Evolutionary conservation across 2,329 filamentous ascomycete species (phyloP), one percentile per base, ranked within the genome.

Genomic region (Colletotrichum sp.): DNA sequence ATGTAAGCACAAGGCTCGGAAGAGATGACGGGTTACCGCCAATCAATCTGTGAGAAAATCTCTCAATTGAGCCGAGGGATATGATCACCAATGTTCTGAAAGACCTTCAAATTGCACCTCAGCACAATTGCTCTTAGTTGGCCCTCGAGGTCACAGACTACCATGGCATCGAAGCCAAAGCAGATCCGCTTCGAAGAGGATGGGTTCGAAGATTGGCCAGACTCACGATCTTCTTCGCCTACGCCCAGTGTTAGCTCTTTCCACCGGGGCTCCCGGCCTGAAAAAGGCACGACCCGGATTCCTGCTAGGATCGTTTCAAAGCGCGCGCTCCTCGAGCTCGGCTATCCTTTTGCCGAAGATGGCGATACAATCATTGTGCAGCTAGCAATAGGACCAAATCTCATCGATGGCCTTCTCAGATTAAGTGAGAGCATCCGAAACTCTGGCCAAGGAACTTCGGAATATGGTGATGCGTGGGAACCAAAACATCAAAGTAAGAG

Each of bases 271-370:
- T 57, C 69, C 6, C 61, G 61, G 78, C 94, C 94, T 7, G 94
- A 94, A 86, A 96, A 94, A 83, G 96, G 96, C 80, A 98, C 96
- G 89, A 98, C 96, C 19, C 92, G 94, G 79, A 95, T 98, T 83
- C 96, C 96, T 1, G 92, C 92, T 75, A 91, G 93, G 71, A 88
- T 98, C 75, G 95, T 98, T 16, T 94, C 94, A 78, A 94, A 94
- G 82, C 90, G 93, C 75, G 96, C 95, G 3, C 90, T 98, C 44
- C 93, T 94, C 77, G 95, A 98, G 78, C 88, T 98, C 9, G 94
- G 94, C 11, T 98, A 98, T 84, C 94, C 95, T 0, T 98, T 93
- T 80, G 90, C 94, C 74, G 94, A 98, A 86, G 95, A 98, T 89
- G 95, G 94, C 48, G 93, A 94, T 78, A 94, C 93, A 27, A 92